Evolutionary conservation across 805 yeast genomes (phyloP).

Genomic region (Scheffersomyces lignosus): DNA sequence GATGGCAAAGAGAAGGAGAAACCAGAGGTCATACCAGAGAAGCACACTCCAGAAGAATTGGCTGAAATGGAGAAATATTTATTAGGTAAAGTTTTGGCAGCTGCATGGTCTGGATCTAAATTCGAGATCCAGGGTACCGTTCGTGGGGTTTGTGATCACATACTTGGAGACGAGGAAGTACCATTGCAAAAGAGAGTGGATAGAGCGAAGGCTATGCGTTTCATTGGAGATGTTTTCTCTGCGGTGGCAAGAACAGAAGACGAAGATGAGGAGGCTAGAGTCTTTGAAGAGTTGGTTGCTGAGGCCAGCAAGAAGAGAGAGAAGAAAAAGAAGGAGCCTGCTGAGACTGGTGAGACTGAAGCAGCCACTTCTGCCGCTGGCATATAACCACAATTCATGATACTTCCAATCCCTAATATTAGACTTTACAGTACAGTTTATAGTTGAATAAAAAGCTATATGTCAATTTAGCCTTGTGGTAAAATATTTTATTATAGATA

Average conservation of each 20-base stretch:
- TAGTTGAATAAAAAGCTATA: too few species aligned
- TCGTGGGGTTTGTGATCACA: slow-evolving; percentile 66
- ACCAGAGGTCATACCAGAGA: slow-evolving; percentile 27
- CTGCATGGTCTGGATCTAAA: slow-evolving; percentile 83
- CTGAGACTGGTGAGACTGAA: slow-evolving; percentile 4
- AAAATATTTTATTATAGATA: too few species aligned
- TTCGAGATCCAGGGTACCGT: slow-evolving; percentile 75
- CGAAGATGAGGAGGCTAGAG: slow-evolving; percentile 74
- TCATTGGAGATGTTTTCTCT: slow-evolving; percentile 64
- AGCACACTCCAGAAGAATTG: slow-evolving; percentile 55
- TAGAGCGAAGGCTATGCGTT: slow-evolving; percentile 62
- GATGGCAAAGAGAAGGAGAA: slow-evolving; percentile 4
- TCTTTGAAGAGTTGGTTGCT: slow-evolving; percentile 70
- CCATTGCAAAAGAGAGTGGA: slow-evolving; percentile 46
- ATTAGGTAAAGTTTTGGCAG: slow-evolving; percentile 77
- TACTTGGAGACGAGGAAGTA: slow-evolving; percentile 58
- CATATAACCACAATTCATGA: too few species aligned
- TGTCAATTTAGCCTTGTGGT: too few species aligned
- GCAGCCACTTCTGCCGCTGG: neutral
- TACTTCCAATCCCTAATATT: too few species aligned
- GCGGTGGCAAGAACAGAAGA: slow-evolving; percentile 59
- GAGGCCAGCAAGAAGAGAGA: slow-evolving; percentile 45
- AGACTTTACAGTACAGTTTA: too few species aligned
- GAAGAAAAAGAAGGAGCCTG: slow-evolving; percentile 23
- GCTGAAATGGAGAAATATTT: slow-evolving; percentile 73